Conservation (phyloP, 495 filamentous ascomycete species). For the Chaetomium fimeti region DNA sequence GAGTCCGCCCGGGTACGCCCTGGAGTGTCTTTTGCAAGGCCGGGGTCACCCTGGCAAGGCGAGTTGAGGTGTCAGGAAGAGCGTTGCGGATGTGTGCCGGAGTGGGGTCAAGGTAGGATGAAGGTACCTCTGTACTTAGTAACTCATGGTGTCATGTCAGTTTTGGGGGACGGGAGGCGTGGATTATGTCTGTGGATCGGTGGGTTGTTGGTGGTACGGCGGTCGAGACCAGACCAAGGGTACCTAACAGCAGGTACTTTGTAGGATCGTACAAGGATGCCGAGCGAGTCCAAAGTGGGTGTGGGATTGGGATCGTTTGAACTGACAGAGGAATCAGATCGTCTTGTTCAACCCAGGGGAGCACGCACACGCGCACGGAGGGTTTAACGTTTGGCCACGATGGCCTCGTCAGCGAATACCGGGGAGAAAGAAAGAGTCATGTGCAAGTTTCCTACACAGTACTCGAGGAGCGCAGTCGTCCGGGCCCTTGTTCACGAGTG, state of each 20-base stretch:
- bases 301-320: background rate
- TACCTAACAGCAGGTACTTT: background rate
- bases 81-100: background rate
- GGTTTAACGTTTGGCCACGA: too few relatives aligned
- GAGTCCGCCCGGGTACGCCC: background rate
- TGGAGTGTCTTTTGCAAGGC: background rate
- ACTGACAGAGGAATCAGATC: background rate
- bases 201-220: too few relatives aligned
- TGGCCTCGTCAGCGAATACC: too few relatives aligned
- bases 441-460: too few relatives aligned
- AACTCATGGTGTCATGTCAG: background rate
- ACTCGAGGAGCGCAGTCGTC: too few relatives aligned
- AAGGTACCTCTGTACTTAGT: background rate
- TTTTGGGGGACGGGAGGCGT: background rate
- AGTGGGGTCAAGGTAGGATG: background rate
- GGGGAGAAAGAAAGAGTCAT: too few relatives aligned
- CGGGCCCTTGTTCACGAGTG: background rate
- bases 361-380: too few relatives aligned
- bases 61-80: background rate
- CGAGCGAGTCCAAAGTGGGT: background rate
- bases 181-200: too few relatives aligned
- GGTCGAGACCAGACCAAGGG: too few relatives aligned
- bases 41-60: background rate
- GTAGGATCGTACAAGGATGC: background rate
- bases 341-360: background rate